Base-by-base conservation (phyloP, 345 rosid species). In the Brassica napus region DNA sequence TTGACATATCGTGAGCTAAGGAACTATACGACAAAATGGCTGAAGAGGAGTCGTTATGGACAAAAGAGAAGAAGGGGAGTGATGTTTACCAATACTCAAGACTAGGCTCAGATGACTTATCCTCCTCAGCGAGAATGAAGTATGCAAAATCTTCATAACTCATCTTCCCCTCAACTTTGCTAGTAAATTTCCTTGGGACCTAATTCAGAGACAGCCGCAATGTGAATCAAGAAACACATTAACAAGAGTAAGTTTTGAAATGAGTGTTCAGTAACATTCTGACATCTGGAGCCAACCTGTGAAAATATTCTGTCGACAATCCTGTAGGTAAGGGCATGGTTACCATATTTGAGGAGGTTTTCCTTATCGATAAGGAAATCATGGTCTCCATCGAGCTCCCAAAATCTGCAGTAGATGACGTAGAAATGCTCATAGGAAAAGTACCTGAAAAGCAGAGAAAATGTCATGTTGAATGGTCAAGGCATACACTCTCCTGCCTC, bases 141-240 rank as follows among this genome's bases (percentile, higher is more conserved):
- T 89, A 89, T 4, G 91, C 98, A 74, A 94, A 94, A 88, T 94
- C 98, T 86, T 94, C 97, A 81, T 94, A 94, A 77, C 89, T 87
- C 97, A 94, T 94, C 89, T 87, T 90, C 81, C 97, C 93, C 72
- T 87, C 91, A 67, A 82, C 84, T 68, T 83, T 76, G 81, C 97
- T 81, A 1, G 93, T 89, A 82, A 94, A 92, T 79, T 88, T 90
- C 80, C 88, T 88, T 0, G 97, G 85, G 77, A 88, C 90, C 98
- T 92, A 35, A 24, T 2, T 11, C 83, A 76, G 73, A 82, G 21
- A 42, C 60, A 39, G 68, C 15, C 55, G 0, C 57, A 54, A 14
- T 4, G 18, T 30, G 2, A 69, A 64, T 39, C 55, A 55, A 58
- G 24, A 21, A 75, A 70, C 54, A 4, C 58, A 74, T 14, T 1